Base-by-base conservation (phyloP, 345 rosid species). In the Hypericum androsaemum region DNA sequence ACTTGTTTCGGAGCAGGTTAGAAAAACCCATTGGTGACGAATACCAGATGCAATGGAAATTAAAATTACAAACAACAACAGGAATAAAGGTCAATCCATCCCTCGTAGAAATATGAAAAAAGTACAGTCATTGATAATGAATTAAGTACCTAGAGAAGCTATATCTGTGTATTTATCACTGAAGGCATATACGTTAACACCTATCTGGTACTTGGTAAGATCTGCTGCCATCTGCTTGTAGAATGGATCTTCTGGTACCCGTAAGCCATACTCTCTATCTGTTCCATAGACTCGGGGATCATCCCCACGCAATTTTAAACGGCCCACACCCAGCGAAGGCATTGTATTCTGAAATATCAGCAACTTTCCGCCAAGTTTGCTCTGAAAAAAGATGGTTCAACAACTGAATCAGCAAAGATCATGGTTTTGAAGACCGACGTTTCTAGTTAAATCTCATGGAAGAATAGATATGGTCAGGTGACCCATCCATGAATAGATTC, bases 171-270 rank as follows among this genome's bases (percentile, higher is more conserved):
- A 94, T 62, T 79, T 88, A 62, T 94, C 99, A 70, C 90, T 79
- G 75, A 80, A 86, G 32, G 95, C 96, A 57, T 88, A 88, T 53
- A 88, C 62, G 75, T 94, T 86, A 51, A 82, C 89, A 62, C 86
- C 96, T 66, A 88, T 86, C 81, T 94, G 97, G 64, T 64, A 83
- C 77, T 94, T 94, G 56, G 99, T 83, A 59, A 86, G 81, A 80
- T 94, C 99, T 22, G 99, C 99, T 77, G 99, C 97, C 96, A 88
- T 83, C 72, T 88, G 94, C 70, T 94, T 94, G 61, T 88, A 88
- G 64, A 86, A 94, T 50, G 83, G 80, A 67, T 94, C 97, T 71
- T 94, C 99, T 53, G 97, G 81, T 60, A 82, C 60, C 67, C 99
- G 79, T 65, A 94, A 77, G 16, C 74, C 22, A 68, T 79, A 69